These are phyloP conservation scores for Candida khao-thaluensis DNA, from an alignment of 805 yeast species.

Conservation along the genomic window DNA sequence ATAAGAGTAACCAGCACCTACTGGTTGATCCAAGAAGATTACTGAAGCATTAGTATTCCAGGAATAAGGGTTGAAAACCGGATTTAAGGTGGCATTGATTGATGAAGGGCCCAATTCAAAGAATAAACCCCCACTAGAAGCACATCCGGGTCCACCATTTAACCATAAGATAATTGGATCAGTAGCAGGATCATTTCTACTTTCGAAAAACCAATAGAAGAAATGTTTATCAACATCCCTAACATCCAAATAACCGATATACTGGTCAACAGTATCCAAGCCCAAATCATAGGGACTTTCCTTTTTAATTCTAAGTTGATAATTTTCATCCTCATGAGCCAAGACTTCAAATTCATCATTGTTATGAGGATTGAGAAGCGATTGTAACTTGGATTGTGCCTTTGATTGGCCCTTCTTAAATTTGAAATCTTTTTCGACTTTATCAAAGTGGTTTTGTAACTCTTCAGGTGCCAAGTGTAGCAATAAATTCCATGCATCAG, in stretches of 20 bases:
- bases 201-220: conserved; percentile 33
- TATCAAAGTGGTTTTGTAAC: conserved; percentile 6
- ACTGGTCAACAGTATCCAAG: conserved; percentile 75
- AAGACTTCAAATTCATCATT: conserved; percentile 10
- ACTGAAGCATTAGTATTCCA: conserved; percentile 36
- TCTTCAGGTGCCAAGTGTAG: conserved; percentile 2
- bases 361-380: no score
- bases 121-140: conserved; percentile 29
- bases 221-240: conserved; percentile 56
- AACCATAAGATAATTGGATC: conserved; percentile 34
- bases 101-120: conserved; percentile 32
- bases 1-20: conserved; percentile 27
- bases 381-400: no score
- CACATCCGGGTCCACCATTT: conserved; percentile 35
- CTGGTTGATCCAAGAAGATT: conserved; percentile 36
- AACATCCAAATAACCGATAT: conserved; percentile 79
- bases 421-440: not conserved
- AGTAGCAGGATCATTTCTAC: conserved; percentile 31
- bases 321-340: conserved; percentile 5
- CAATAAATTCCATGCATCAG: conserved; percentile 8
- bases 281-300: conserved; percentile 58
- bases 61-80: conserved; percentile 26
- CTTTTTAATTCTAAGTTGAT: conserved; percentile 12
- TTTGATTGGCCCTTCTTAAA: no score
- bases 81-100: conserved; percentile 23